phyloP scores from a whole-genome alignment of 768 basidiomycete genomes.

The Rhizopogon roseolus region DNA sequence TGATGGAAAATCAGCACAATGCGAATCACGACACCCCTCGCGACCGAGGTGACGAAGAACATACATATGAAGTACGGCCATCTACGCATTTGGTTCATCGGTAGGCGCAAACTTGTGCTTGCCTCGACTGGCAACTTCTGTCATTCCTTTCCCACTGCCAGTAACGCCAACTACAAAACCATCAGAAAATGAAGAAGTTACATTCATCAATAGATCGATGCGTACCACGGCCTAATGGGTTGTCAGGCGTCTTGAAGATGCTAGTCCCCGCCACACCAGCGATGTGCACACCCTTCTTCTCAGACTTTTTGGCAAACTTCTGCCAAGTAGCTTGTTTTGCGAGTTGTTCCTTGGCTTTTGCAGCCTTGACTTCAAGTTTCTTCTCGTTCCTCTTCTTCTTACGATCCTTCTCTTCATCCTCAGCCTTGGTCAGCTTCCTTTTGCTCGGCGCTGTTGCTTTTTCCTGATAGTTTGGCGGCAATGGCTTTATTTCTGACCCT shows the following conservation, averaged over 20 bases:
- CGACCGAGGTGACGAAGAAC: constrained; percentile 1
- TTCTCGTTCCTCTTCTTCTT: constrained; percentile 97
- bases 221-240: constrained; percentile 80
- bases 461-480: constrained; percentile 54
- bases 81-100: constrained; percentile 39
- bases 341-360: constrained; percentile 85
- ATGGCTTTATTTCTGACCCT: constrained; percentile 60
- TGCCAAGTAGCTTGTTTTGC: constrained; percentile 87
- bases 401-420: constrained; percentile 82
- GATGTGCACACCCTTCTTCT: constrained; percentile 89
- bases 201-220: constrained; percentile 17
- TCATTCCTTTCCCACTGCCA: constrained; percentile 87
- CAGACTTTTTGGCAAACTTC: constrained; percentile 91
- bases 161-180: constrained; percentile 74
- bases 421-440: constrained; percentile 72
- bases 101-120: constrained; percentile 70
- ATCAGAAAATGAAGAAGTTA: constrained; percentile 11
- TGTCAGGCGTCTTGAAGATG: constrained; percentile 93
- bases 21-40: not conserved
- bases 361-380: constrained; percentile 77
- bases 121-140: constrained; percentile 56
- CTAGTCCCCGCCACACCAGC: constrained; percentile 86
- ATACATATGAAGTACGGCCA: constrained; percentile 3
- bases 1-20: constrained; percentile 6
- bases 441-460: constrained; percentile 47